These are phyloP conservation scores for Fusarium incarnatum DNA, from an alignment of 2,329 filamentous ascomycete species.

Conservation along the genomic window DNA sequence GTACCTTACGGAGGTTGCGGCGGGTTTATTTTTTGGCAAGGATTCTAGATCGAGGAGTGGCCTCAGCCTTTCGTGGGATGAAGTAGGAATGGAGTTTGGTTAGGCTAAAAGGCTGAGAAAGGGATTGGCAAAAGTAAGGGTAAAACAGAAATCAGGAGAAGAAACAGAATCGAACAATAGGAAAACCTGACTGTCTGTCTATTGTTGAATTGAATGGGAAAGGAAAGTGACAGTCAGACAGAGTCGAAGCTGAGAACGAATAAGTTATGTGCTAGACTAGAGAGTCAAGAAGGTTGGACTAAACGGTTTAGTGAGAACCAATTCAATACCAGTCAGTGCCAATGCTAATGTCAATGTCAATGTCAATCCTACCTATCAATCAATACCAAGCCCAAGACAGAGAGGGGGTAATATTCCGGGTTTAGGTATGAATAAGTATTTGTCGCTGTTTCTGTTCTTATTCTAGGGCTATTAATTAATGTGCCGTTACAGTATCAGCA, in stretches of 20 bases:
- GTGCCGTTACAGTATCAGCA: not conserved
- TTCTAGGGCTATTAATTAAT: not conserved
- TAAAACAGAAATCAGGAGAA: not conserved
- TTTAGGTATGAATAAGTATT: not conserved
- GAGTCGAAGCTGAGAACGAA: slow-evolving; percentile 6
- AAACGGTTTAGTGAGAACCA: slow-evolving; percentile 7
- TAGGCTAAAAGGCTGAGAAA: slow-evolving; percentile 3
- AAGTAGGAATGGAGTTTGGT: slow-evolving; percentile 18
- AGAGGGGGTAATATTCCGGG: not conserved
- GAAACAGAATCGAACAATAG: slow-evolving; percentile 10
- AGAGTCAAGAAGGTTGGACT: slow-evolving; percentile 22
- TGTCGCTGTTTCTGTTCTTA: not conserved
- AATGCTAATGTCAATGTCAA: not conserved
- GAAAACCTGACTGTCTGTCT: slow-evolving; percentile 1
- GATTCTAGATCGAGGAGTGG: slow-evolving; percentile 49
- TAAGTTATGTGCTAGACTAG: slow-evolving; percentile 25
- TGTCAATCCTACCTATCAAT: not conserved
- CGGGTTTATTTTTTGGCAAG: slow-evolving; percentile 39
- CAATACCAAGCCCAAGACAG: not conserved
- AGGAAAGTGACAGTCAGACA: not conserved
- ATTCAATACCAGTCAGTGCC: not conserved
- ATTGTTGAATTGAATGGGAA: slow-evolving; percentile 21
- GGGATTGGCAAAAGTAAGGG: slow-evolving; percentile 12
- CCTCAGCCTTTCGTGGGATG: slow-evolving; percentile 45
- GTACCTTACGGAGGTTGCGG: slow-evolving; percentile 19